Evolutionary conservation across 1,284 basidiomycete genomes (phyloP), one percentile per base, ranked within the genome.

Genomic region (Pulchroboletus neoregius): DNA sequence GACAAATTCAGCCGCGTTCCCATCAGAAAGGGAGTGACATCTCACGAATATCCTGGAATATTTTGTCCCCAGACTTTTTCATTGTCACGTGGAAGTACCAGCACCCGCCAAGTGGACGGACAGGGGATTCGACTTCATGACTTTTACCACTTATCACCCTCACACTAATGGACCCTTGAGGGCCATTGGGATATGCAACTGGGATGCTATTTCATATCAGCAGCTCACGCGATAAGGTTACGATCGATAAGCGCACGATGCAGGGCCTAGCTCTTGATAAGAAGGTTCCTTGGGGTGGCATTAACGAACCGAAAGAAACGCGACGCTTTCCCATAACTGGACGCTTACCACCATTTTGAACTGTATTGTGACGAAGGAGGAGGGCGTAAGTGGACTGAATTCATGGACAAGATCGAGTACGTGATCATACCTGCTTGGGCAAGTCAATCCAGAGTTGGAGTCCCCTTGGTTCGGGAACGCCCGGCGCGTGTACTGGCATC

Each of bases 361-460:
- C 69, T 87, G 58, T 22, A 64, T 62, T 27, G n/a, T 8, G 36
- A 35, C 13, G 15, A 46, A 49, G 18, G 34, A 5, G 26, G 1
- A 71, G 40, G 71, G 43, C 22, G 24, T 55, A 43, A 55, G 48
- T 30, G 15, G 20, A 1, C 7, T 13, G 39, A 32, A 28, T 24
- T 20, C 32, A 31, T 41, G 10, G 23, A 27, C 6, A 16, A 23
- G 8, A 7, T 4, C 15, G 7, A 41, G 18, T 27, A 37, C 26
- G 18, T 38, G 35, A 36, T 20, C 39, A 23, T 55, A 80, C 80
- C 65, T 87, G 64, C 57, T 86, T 85, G 0, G 94, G 95, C 13
- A 98, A 73, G 68, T 97, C 94, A 37, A 97, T 73, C 95, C 94
- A 97, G 22, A 98, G 79, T 61, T 98, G 94, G 32, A 98, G 72